Conservation (phyloP, 2,329 filamentous ascomycete genomes). For the Botryosphaeria dothidea region DNA sequence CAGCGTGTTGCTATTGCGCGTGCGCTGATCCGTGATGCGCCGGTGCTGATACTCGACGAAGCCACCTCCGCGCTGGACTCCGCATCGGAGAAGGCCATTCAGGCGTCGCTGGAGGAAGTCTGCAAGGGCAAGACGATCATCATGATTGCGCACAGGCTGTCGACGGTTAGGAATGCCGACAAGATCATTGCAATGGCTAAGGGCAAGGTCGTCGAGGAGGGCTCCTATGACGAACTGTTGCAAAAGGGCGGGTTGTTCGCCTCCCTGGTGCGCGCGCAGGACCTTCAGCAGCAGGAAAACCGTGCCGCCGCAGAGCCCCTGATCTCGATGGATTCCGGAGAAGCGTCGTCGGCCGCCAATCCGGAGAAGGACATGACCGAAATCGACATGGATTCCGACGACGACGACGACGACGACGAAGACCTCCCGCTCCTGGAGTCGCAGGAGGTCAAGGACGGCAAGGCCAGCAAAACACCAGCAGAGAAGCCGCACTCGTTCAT, state of each 20-base stretch:
- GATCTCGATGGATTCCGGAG: background rate
- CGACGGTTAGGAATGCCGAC: slow-evolving; percentile 37
- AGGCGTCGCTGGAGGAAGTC: slow-evolving; percentile 40
- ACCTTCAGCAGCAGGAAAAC: slow-evolving; percentile 31
- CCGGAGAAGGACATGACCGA: too few species aligned
- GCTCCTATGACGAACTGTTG: slow-evolving; percentile 35
- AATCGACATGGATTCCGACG: too few species aligned
- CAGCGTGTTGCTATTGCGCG: slow-evolving; percentile 62
- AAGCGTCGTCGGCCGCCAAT: too few species aligned
- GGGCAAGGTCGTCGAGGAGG: slow-evolving; percentile 39
- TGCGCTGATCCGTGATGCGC: too few species aligned
- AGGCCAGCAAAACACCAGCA: background rate
- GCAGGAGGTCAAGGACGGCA: background rate
- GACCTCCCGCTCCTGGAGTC: too few species aligned
- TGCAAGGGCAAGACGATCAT: slow-evolving; percentile 37
- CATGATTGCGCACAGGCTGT: slow-evolving; percentile 37
- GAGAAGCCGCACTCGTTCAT: background rate
- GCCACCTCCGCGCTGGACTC: slow-evolving; percentile 64
- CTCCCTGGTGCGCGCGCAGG: slow-evolving; percentile 51
- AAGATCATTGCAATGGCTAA: slow-evolving; percentile 43
- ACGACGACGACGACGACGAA: too few species aligned
- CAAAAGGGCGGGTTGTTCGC: slow-evolving; percentile 46
- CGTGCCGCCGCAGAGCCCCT: slow-evolving; percentile 8
- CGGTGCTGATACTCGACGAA: slow-evolving; percentile 65
- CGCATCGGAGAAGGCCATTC: slow-evolving; percentile 57